Evolutionary conservation across 345 rosid species (phyloP), one percentile per base, ranked within the genome.

Genomic region (Sisymbrium altissimum): DNA sequence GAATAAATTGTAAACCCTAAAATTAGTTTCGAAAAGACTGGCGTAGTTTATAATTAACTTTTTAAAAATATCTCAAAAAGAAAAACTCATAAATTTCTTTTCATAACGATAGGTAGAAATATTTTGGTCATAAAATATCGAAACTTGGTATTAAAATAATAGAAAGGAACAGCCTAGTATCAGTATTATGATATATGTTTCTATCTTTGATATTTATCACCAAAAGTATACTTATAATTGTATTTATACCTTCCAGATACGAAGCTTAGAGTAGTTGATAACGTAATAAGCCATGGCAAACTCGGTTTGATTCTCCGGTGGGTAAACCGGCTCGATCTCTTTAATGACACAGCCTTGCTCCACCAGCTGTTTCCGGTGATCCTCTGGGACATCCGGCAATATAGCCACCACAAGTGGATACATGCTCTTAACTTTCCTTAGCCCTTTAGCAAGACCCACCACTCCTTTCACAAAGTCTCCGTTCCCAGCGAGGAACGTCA

Each of bases 281-380:
- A 89, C 93, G 23, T 89, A 89, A 49, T 89, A 85, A 30, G 87
- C 85, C 96, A 89, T 86, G 62, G 93, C 92, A 9, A 87, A 89
- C 68, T 79, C 81, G 9, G 96, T 89, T 75, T 87, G 88, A 54
- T 83, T 89, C 72, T 83, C 85, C 1, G 96, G 93, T 3, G 96
- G 96, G 49, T 87, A 68, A 13, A 89, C 83, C 1, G 92, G 91
- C 44, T 74, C 79, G 10, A 89, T 89, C 79, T 85, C 92, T 36
- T 71, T 65, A 21, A 89, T 64, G 9, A 87, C 72, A 68, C 93
- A 89, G 0, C 96, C 93, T 40, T 86, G 93, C 1, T 83, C 82
- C 30, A 78, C 66, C 29, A 89, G 49, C 5, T 81, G 85, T 64
- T 69, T 66, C 64, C 91, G 80, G 72, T 89, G 93, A 27, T 87